Evolutionary conservation across 805 yeast genomes (phyloP), one percentile per base, ranked within the genome.

Genomic region (Candida parachauliodes): DNA sequence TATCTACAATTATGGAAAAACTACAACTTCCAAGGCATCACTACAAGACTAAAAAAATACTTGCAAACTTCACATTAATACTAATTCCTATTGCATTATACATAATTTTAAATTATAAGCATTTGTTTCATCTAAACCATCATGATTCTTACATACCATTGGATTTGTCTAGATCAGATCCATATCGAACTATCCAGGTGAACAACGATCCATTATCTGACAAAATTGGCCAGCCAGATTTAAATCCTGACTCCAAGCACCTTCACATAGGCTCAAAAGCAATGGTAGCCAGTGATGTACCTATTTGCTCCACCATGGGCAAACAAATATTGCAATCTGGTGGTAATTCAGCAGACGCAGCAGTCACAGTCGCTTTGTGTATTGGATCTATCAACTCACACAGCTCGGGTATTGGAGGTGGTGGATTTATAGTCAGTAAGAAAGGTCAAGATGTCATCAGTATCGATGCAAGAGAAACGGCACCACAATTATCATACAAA

Each of bases 331-430:
- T 83, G 21, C 50, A 59, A 36, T 46, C 50, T 16, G 79, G 77
- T 5, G 94, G 96, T 0, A 81, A 78, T 50, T 96, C 97, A 2
- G 96, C 95, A 0, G 98, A 91, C 56, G 95, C 96, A 0, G 86
- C 95, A 0, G 82, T 91, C 2, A 83, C 95, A 0, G 84, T 86
- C 9, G 87, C 95, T 0, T 67, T 91, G 20, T 91, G 98, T 54
- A 78, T 91, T 22, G 98, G 98, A 2, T 72, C 85, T 37, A 62
- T 87, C 16, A 85, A 86, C 53, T 80, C 88, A 45, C 87, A 83
- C 63, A 81, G 82, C 41, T 81, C 95, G 1, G 96, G 97, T 0
- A 81, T 91, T 29, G 96, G 97, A 6, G 98, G 98, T 4, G 98
- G 98, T 8, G 87, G 84, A 0, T 88, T 76, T 49, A 82, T 84